phyloP scores from a whole-genome alignment of 768 basidiomycete genomes.

The Psilocybe cyanescens region DNA sequence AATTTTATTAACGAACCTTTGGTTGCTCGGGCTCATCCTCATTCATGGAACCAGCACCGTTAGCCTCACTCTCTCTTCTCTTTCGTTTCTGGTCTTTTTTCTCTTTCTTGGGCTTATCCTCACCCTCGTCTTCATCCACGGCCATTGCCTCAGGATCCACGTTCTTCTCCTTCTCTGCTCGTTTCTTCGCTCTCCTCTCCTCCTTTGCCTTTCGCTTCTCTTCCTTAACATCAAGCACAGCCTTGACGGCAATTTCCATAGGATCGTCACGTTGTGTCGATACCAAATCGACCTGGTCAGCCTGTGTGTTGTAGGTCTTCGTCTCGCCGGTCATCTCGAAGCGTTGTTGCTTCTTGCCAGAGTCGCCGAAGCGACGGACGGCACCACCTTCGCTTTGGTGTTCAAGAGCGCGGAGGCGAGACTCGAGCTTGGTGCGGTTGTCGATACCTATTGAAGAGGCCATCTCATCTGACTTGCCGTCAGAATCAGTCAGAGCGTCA shows the following conservation, averaged over 20 bases:
- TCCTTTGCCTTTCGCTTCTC: conserved; percentile 86
- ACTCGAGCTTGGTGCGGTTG: conserved; percentile 94
- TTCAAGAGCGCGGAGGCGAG: conserved; percentile 88
- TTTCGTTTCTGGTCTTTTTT: conserved; percentile 45
- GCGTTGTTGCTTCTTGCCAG: conserved; percentile 69
- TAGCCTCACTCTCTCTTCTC: conserved; percentile 44
- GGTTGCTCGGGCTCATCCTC: conserved; percentile 38
- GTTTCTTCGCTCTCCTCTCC: conserved; percentile 74
- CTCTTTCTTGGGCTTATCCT: conserved; percentile 32
- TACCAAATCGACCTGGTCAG: conserved; percentile 83
- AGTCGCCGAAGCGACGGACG: conserved; percentile 65
- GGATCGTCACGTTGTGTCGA: conserved; percentile 82
- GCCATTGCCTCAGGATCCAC: conserved; percentile 42
- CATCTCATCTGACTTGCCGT: conserved; percentile 82
- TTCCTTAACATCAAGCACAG: conserved; percentile 80
- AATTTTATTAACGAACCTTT: conserved; percentile 35
- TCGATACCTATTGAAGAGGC: conserved; percentile 91
- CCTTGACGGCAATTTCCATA: conserved; percentile 74
- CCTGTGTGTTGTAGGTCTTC: conserved; percentile 84
- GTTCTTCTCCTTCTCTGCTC: conserved; percentile 50
- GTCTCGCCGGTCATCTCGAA: conserved; percentile 84
- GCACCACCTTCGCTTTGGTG: conserved; percentile 75
- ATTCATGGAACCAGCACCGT: conserved; percentile 23
- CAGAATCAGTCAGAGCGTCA: conserved; percentile 91
- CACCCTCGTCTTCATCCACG: conserved; percentile 39